Percentiles rank a stretch among this genome's conserved stretches.
Evolutionary conservation across 2,329 filamentous ascomycete species (phyloP).

Genomic region (Colletotrichum viniferum): DNA sequence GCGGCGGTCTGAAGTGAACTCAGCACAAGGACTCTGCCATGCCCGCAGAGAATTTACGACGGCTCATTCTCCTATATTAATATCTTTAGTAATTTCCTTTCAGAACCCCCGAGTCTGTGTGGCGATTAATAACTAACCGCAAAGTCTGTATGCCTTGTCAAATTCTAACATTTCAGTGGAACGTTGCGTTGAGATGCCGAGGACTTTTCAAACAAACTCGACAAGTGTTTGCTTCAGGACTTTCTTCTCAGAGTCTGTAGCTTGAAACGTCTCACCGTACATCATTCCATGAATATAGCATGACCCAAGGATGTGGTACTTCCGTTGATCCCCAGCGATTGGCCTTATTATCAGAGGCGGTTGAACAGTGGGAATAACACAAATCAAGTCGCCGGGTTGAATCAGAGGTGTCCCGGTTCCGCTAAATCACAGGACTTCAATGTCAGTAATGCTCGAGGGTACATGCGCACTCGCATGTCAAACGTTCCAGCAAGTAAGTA

Average conservation of each 20-base stretch:
- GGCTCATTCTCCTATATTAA: neutral
- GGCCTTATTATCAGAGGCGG: neutral
- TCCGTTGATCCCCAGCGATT: neutral
- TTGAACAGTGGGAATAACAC: neutral
- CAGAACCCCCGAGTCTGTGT: neutral
- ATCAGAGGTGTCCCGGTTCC: neutral
- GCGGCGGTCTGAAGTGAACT: conserved; percentile 53
- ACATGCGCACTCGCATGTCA: neutral
- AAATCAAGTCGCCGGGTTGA: neutral
- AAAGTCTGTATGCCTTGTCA: neutral
- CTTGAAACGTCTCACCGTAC: neutral
- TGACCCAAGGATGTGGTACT: neutral
- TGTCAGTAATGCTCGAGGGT: neutral
- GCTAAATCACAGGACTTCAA: neutral
- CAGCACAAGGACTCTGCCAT: neutral
- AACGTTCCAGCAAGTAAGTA: neutral
- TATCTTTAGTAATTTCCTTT: neutral
- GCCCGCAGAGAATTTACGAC: neutral
- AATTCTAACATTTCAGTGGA: neutral
- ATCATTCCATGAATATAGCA: neutral
- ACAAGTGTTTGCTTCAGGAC: neutral
- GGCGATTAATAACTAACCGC: neutral
- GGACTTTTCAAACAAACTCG: neutral
- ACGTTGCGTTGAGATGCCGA: neutral
- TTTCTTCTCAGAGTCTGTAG: neutral